A percentile compares a stretch with the other conserved stretches of the same genome.
Evolutionary conservation across 129 eudicot species (phyloP).

Genomic region (Artemisia argyi): DNA sequence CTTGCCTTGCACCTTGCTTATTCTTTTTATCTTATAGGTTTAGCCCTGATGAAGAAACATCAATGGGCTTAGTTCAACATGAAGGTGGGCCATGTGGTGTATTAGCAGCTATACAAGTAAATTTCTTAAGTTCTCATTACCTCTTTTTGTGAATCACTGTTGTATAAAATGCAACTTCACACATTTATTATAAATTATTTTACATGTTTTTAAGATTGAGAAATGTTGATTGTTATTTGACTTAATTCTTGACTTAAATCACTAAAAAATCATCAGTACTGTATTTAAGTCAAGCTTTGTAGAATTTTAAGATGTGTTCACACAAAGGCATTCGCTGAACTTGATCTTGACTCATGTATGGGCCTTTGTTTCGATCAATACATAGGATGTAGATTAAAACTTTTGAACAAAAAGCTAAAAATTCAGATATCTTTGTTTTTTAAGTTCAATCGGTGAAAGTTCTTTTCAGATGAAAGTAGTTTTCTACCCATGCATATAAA

Average conservation of each 20-base stretch:
- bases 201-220: background rate
- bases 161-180: constrained; percentile 7
- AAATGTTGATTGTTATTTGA: background rate
- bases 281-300: background rate
- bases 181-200: background rate
- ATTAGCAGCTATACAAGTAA: constrained; percentile 96
- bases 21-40: constrained; percentile 58
- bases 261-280: too few relatives aligned
- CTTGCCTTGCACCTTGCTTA: constrained; percentile 14
- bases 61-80: constrained; percentile 99
- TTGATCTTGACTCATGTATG: constrained; percentile 9
- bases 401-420: background rate
- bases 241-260: too few relatives aligned
- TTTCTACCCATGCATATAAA: background rate
- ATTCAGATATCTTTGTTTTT: background rate
- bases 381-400: background rate
- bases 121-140: constrained; percentile 30
- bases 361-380: background rate
- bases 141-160: constrained; percentile 13
- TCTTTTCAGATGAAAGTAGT: constrained; percentile 2
- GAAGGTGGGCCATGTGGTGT: constrained; percentile 99
- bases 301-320: background rate
- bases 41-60: constrained; percentile 95
- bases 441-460: background rate
- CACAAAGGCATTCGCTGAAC: background rate